phyloP scores from a whole-genome alignment of 306 rosid genomes.

The Glycine latifolia region DNA sequence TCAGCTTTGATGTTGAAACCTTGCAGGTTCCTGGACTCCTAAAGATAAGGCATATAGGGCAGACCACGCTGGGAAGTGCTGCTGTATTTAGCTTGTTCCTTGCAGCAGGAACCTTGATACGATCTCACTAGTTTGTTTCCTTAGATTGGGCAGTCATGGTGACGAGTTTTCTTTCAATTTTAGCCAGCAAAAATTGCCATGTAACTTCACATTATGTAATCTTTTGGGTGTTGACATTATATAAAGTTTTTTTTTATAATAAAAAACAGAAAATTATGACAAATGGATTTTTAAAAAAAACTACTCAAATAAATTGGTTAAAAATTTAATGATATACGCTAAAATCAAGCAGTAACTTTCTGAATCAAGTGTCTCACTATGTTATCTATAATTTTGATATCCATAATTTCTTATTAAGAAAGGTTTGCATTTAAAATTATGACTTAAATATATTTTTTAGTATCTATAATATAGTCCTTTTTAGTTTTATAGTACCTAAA shows the following conservation, averaged over 20 bases:
- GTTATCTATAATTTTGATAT: background rate
- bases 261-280: background rate
- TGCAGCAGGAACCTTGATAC: conserved; percentile 63
- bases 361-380: background rate
- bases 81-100: conserved; percentile 62
- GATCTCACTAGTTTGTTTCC: conserved; percentile 49
- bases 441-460: too few species aligned
- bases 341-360: background rate
- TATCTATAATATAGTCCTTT: too few species aligned
- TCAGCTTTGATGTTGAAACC: conserved; percentile 46
- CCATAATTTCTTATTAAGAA: background rate
- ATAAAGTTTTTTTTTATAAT: background rate
- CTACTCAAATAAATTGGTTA: background rate
- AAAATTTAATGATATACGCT: background rate
- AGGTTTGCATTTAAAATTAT: background rate
- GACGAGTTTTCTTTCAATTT: conserved; percentile 18
- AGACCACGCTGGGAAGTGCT: conserved; percentile 59
- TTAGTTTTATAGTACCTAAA: too few species aligned
- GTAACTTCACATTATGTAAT: background rate
- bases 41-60: conserved; percentile 63
- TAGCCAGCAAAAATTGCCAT: conserved; percentile 11
- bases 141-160: conserved; percentile 36
- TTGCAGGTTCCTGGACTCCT: conserved; percentile 59
- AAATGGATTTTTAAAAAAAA: background rate
- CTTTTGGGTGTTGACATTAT: background rate